Conservation (phyloP, 1,284 basidiomycete species). For the Ceratobasidium sp. region DNA sequence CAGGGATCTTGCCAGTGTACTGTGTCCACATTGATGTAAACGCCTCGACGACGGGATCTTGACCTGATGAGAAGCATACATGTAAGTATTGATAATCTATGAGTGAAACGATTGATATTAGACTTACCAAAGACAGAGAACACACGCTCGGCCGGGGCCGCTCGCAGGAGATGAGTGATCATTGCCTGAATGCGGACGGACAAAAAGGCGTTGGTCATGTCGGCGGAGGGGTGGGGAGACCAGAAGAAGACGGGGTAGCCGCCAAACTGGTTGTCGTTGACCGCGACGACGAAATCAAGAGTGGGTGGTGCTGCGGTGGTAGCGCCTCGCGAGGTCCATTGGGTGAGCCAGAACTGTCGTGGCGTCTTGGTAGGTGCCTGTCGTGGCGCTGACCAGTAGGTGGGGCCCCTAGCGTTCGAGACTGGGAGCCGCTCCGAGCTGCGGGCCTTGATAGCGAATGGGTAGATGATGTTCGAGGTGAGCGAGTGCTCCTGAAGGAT, state of each 20-base stretch:
- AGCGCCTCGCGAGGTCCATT: slow-evolving; percentile 35
- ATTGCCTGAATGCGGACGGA: slow-evolving; percentile 50
- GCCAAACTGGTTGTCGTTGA: slow-evolving; percentile 61
- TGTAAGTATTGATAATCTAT: slow-evolving; percentile 9
- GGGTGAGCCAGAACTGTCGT: slow-evolving; percentile 60
- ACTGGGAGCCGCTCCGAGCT: slow-evolving; percentile 42
- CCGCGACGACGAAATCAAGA: slow-evolving; percentile 65
- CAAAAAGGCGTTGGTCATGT: slow-evolving; percentile 51
- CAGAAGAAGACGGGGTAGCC: slow-evolving; percentile 66
- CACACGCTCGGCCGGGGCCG: slow-evolving; percentile 57
- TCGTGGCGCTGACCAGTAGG: slow-evolving; percentile 28
- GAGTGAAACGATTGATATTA: not conserved
- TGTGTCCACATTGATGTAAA: slow-evolving; percentile 62
- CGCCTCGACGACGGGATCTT: slow-evolving; percentile 55
- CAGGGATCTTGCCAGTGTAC: slow-evolving; percentile 52
- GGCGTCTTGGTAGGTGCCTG: slow-evolving; percentile 17
- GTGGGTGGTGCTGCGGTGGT: slow-evolving; percentile 16
- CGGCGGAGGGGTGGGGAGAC: slow-evolving; percentile 51
- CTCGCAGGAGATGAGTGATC: slow-evolving; percentile 50
- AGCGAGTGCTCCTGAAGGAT: slow-evolving; percentile 54
- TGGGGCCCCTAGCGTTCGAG: slow-evolving; percentile 11
- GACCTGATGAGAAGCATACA: slow-evolving; percentile 41
- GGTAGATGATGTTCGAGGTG: slow-evolving; percentile 63
- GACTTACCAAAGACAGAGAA: slow-evolving; percentile 68
- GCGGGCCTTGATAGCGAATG: slow-evolving; percentile 54